Conservation (phyloP, 2,329 filamentous ascomycete species). For the Exophiala spinifera region DNA sequence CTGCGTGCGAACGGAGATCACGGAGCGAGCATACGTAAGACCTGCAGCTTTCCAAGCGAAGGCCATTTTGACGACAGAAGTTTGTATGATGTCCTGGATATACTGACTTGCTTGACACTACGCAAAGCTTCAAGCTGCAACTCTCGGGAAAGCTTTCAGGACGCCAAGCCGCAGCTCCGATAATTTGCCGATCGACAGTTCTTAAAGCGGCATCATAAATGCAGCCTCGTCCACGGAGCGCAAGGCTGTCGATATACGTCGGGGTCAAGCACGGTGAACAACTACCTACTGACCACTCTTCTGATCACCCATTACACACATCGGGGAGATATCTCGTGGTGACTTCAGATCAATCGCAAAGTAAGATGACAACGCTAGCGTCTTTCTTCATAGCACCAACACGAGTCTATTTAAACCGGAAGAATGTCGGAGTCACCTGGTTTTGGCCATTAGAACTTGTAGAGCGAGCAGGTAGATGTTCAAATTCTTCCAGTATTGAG, state of each 20-base stretch:
- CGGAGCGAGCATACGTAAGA: conserved; percentile 69
- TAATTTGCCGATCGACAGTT: neutral
- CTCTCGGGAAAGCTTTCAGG: neutral
- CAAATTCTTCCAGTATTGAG: neutral
- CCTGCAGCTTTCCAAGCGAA: conserved; percentile 98
- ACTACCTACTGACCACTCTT: too few species aligned
- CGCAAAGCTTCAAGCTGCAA: conserved; percentile 1
- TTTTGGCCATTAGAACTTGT: too few species aligned
- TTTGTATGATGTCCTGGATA: neutral
- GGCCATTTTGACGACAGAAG: conserved; percentile 59
- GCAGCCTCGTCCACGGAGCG: too few species aligned
- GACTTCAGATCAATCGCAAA: neutral
- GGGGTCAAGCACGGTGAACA: too few species aligned
- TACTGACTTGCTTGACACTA: neutral
- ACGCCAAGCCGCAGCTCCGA: neutral
- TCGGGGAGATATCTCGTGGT: neutral
- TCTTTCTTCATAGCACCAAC: too few species aligned
- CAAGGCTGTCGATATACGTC: too few species aligned
- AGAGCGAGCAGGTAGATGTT: neutral
- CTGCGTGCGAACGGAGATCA: conserved; percentile 11
- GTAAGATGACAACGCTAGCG: too few species aligned
- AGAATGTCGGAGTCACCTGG: too few species aligned
- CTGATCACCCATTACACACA: too few species aligned
- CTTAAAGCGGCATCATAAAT: neutral
- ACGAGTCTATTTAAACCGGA: too few species aligned